phyloP scores from a whole-genome alignment of 108 stramenopile species.

The Craspedostauros australis region DNA sequence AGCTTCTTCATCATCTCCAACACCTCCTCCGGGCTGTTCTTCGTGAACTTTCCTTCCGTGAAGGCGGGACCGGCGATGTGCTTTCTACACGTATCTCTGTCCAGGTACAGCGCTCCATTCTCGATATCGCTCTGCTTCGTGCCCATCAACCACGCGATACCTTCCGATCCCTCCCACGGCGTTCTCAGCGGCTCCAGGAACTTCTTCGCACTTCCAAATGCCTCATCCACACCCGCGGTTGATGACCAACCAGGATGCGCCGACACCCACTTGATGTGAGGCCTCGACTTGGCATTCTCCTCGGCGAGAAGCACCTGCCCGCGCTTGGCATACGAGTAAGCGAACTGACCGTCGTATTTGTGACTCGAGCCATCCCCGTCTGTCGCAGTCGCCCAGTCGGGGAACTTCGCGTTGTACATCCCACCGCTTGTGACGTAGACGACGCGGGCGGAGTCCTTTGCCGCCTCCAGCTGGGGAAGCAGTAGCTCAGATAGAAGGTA shows the following conservation, averaged over 20 bases:
- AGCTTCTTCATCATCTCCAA: conserved; percentile 73
- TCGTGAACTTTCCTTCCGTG: conserved; percentile 73
- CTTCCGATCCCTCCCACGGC: conserved; percentile 90
- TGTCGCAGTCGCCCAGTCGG: conserved; percentile 69
- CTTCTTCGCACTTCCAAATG: conserved; percentile 74
- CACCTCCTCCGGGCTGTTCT: conserved; percentile 69
- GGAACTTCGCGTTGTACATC: conserved; percentile 89
- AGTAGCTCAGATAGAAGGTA: conserved; percentile 72
- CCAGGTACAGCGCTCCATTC: conserved; percentile 84
- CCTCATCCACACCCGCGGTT: conserved; percentile 79
- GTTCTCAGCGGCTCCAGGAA: conserved; percentile 82
- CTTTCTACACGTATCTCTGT: conserved; percentile 66
- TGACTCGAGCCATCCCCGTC: conserved; percentile 29
- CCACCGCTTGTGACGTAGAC: conserved; percentile 57
- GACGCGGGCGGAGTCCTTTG: conserved; percentile 28
- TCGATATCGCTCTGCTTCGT: conserved; percentile 47
- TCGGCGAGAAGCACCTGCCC: conserved; percentile 89
- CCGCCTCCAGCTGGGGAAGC: conserved; percentile 47
- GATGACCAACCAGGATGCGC: conserved; percentile 79
- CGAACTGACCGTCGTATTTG: conserved; percentile 75
- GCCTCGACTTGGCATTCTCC: conserved; percentile 43
- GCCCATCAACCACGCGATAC: conserved; percentile 75
- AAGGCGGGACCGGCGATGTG: conserved; percentile 85
- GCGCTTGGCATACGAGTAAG: conserved; percentile 89
- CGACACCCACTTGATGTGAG: conserved; percentile 48